Percentiles rank a stretch among this genome's conserved stretches.
Evolutionary conservation across 2,329 filamentous ascomycete species (phyloP).

Genomic region (Microsporum ferrugineum): DNA sequence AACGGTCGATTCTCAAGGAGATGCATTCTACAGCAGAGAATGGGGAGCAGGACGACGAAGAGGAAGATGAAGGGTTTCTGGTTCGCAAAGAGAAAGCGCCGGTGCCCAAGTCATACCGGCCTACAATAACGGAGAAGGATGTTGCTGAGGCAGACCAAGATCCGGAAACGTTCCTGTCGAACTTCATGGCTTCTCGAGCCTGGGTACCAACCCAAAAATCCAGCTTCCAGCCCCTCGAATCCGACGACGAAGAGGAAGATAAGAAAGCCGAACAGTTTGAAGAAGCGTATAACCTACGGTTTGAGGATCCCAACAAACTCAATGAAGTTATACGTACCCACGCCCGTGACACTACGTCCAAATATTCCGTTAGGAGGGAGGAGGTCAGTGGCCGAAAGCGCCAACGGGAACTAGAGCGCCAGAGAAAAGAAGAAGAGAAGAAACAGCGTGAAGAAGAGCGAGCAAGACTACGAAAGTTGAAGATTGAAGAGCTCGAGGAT

Average conservation of each 20-base stretch:
- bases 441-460: conserved; percentile 66
- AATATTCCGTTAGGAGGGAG: conserved; percentile 75
- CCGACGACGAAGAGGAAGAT: conserved; percentile 72
- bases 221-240: conserved; percentile 73
- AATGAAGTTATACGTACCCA: conserved; percentile 84
- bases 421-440: conserved; percentile 68
- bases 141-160: conserved; percentile 71
- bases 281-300: conserved; percentile 87
- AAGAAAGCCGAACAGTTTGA: conserved; percentile 76
- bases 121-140: conserved; percentile 48
- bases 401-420: conserved; percentile 64
- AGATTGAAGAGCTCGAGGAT: conserved; percentile 78
- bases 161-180: conserved; percentile 84
- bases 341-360: conserved; percentile 70
- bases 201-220: conserved; percentile 63
- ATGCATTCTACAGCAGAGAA: conserved; percentile 55
- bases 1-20: conserved; percentile 64
- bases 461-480: conserved; percentile 71
- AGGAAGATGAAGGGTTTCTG: conserved; percentile 56
- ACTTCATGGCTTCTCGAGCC: conserved; percentile 83
- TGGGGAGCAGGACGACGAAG: conserved; percentile 32
- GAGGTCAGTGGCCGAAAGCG: conserved; percentile 66
- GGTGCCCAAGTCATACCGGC: conserved; percentile 21
- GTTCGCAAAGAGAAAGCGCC: conserved; percentile 52
- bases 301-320: conserved; percentile 78